phyloP scores from a whole-genome alignment of 2,329 filamentous ascomycete species.

The Colletotrichum lini region DNA sequence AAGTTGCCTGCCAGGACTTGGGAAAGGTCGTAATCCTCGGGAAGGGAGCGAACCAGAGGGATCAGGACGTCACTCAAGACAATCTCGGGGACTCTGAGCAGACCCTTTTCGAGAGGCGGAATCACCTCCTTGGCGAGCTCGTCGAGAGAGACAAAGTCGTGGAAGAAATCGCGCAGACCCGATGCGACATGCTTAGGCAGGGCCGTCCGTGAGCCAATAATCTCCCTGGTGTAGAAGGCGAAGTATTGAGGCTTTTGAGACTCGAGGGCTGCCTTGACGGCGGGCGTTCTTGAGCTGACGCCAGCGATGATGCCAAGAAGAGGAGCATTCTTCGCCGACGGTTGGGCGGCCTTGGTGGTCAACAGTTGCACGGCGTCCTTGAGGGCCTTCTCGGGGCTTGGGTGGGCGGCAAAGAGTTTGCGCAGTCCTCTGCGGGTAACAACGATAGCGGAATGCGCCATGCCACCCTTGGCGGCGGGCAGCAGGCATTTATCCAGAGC shows the following conservation, averaged over 20 bases:
- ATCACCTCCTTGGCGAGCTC: conserved; percentile 84
- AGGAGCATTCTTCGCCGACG: conserved; percentile 79
- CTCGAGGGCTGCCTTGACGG: conserved; percentile 74
- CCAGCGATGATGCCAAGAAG: conserved; percentile 90
- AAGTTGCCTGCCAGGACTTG: conserved; percentile 79
- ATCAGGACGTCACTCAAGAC: conserved; percentile 85
- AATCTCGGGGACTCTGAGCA: conserved; percentile 91
- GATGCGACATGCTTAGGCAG: conserved; percentile 80
- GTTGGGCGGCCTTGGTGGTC: conserved; percentile 75
- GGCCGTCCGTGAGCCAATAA: conserved; percentile 82
- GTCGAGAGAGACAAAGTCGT: conserved; percentile 78
- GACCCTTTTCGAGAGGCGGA: conserved; percentile 87
- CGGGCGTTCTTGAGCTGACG: conserved; percentile 81
- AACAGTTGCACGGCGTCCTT: conserved; percentile 75
- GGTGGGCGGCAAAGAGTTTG: conserved; percentile 74
- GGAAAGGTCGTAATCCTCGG: conserved; percentile 82
- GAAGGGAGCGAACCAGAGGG: conserved; percentile 79
- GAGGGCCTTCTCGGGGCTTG: conserved; percentile 73
- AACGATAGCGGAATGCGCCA: conserved; percentile 81
- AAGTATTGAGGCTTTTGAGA: conserved; percentile 80
- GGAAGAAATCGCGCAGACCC: conserved; percentile 87
- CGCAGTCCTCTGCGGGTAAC: conserved; percentile 86
- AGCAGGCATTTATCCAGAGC: conserved; percentile 84
- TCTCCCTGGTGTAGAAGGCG: conserved; percentile 87
- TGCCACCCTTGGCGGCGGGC: conserved; percentile 71